A percentile compares a stretch with the other conserved stretches of the same genome.
Evolutionary conservation across 257 asterid genomes (phyloP).

Genomic region (Solanum paucissectum): DNA sequence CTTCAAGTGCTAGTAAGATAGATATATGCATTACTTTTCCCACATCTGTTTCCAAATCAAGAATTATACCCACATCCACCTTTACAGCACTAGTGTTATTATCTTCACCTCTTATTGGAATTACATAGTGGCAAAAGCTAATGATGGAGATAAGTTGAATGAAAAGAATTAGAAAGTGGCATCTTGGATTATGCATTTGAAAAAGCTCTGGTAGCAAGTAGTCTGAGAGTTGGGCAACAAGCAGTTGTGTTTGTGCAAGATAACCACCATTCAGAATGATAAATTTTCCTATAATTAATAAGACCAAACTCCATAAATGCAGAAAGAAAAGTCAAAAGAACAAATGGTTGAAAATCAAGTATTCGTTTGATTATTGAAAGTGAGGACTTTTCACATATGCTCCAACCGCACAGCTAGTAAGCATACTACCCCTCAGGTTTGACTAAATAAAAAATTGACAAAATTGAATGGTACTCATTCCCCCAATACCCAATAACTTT

Average conservation of each 20-base stretch:
- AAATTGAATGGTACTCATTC: background rate
- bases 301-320: background rate
- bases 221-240: background rate
- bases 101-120: background rate
- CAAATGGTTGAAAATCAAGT: background rate
- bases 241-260: background rate
- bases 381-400: background rate
- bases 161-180: background rate
- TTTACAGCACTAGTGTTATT: conserved; percentile 1
- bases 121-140: background rate
- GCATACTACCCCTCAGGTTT: background rate
- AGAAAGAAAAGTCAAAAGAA: background rate
- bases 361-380: background rate
- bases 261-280: background rate
- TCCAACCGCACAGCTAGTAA: background rate
- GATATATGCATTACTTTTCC: conserved; percentile 22
- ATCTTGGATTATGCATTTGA: conserved; percentile 7
- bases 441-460: background rate
- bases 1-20: conserved; percentile 29
- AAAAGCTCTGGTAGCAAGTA: background rate
- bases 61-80: conserved; percentile 33
- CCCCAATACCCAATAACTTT: background rate
- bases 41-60: conserved; percentile 10
- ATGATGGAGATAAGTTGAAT: background rate
- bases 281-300: background rate